Conservation (phyloP, 306 rosid genomes). For the cucumber (Cucumis sativus) region DNA sequence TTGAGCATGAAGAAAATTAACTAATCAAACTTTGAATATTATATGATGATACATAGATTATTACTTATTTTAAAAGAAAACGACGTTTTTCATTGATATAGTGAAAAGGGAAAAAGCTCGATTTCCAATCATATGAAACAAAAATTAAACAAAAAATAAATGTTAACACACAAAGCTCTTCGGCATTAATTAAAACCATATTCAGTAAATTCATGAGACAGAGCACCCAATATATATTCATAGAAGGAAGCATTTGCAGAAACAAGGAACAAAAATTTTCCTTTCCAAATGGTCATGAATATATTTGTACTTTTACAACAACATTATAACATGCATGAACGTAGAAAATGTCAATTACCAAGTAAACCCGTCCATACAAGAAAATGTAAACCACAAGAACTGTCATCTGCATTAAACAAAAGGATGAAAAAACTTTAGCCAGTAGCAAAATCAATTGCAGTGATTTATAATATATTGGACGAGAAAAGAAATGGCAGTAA, state of each 20-base stretch:
- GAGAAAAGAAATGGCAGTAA: background rate
- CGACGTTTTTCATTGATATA: too few species aligned
- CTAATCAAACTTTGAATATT: background rate
- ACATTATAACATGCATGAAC: background rate
- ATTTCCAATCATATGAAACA: too few species aligned
- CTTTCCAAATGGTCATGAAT: background rate
- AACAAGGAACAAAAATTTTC: background rate
- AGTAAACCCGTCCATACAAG: constrained; percentile 82
- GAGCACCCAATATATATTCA: background rate
- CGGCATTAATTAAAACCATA: background rate
- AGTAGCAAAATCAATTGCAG: background rate
- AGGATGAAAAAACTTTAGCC: background rate
- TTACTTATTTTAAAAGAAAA: too few species aligned
- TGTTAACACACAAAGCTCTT: background rate
- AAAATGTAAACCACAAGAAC: constrained; percentile 83
- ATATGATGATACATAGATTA: background rate
- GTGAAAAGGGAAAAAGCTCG: too few species aligned
- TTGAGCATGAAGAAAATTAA: background rate
- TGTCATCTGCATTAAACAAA: constrained; percentile 67
- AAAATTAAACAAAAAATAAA: too few species aligned
- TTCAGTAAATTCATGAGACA: background rate
- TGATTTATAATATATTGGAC: background rate
- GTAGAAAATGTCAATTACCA: constrained; percentile 38
- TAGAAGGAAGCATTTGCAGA: background rate
- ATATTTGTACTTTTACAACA: background rate